phyloP scores from a whole-genome alignment of 2,329 filamentous ascomycete genomes.

The Periconia macrospinosa region DNA sequence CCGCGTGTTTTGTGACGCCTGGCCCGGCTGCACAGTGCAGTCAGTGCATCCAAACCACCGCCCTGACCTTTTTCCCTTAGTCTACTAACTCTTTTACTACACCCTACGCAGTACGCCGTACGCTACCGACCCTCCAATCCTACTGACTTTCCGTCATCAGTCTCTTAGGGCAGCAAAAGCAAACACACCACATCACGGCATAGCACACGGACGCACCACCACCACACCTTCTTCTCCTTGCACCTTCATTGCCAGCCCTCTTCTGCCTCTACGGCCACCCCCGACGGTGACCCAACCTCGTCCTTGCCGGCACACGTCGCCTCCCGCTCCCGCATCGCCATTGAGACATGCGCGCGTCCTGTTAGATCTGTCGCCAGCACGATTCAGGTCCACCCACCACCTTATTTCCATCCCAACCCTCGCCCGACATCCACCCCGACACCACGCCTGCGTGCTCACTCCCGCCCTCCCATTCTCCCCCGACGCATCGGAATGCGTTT shows the following conservation, averaged over 20 bases:
- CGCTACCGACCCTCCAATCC: too few species aligned
- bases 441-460: conserved; percentile 1
- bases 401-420: too few species aligned
- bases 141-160: too few species aligned
- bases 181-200: too few species aligned
- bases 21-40: too few species aligned
- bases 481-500: conserved; percentile 30
- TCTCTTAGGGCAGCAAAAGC: too few species aligned
- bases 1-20: neutral
- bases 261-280: neutral
- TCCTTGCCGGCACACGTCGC: neutral
- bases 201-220: too few species aligned
- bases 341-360: neutral
- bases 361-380: neutral
- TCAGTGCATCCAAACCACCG: neutral
- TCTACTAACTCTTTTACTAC: neutral
- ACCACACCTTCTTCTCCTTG: too few species aligned
- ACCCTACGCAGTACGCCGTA: too few species aligned
- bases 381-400: neutral
- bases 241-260: too few species aligned
- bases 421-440: neutral
- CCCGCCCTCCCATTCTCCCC: conserved; percentile 7
- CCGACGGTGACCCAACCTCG: too few species aligned
- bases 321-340: neutral
- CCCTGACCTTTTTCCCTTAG: neutral